These are phyloP conservation scores for Pythium guiyangense DNA, from an alignment of 352 stramenopile species.

Conservation along the genomic window DNA sequence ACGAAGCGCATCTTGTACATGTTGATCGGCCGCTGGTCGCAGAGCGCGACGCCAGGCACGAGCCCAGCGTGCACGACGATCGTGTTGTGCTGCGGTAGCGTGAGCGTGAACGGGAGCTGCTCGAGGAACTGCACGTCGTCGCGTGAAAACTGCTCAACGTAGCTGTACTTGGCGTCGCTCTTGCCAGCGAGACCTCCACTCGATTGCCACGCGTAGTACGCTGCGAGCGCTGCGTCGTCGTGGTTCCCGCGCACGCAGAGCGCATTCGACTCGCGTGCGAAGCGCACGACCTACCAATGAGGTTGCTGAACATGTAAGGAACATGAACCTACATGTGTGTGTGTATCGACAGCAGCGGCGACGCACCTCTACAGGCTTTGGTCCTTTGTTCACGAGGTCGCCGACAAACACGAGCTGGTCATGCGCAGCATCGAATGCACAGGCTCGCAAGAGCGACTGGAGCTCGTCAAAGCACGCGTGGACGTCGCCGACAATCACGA, in stretches of 20 bases:
- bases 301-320: no score
- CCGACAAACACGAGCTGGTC: slow-evolving; percentile 88
- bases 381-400: slow-evolving; percentile 93
- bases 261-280: slow-evolving; percentile 43
- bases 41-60: slow-evolving; percentile 47
- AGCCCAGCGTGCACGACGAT: slow-evolving; percentile 74
- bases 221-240: slow-evolving; percentile 64
- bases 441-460: slow-evolving; percentile 40
- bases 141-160: slow-evolving; percentile 43
- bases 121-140: slow-evolving; percentile 67
- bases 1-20: slow-evolving; percentile 93
- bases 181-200: slow-evolving; percentile 9
- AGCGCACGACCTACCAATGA: no score
- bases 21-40: slow-evolving; percentile 80
- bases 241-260: slow-evolving; percentile 80
- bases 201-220: slow-evolving; percentile 47
- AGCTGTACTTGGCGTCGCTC: slow-evolving; percentile 46
- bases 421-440: slow-evolving; percentile 33
- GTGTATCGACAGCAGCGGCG: neutral
- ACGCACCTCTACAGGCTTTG: slow-evolving; percentile 56
- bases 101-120: slow-evolving; percentile 73
- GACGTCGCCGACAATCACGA: slow-evolving; percentile 90
- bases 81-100: slow-evolving; percentile 48
- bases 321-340: neutral
- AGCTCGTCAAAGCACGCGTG: slow-evolving; percentile 91